These are phyloP conservation scores for Aspergillus heteromorphus DNA, from an alignment of 495 filamentous ascomycete species.

Conservation along the genomic window DNA sequence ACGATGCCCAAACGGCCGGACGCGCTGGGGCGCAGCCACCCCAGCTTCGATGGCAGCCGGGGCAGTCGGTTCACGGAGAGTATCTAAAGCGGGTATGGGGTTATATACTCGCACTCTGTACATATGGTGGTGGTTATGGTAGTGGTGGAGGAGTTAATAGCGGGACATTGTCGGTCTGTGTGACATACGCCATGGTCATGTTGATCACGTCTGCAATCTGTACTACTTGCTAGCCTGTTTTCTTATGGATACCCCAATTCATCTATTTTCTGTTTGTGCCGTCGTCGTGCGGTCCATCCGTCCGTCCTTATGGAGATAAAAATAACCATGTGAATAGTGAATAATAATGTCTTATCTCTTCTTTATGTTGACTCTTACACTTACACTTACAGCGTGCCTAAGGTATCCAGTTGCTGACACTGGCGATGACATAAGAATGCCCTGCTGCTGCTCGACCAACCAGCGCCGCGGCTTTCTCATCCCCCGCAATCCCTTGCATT, in stretches of 20 bases:
- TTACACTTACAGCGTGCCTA: no score
- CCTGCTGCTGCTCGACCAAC: no score
- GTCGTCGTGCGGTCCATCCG: background rate
- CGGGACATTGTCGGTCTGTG: background rate
- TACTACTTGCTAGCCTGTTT: slow-evolving; percentile 6
- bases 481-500: background rate
- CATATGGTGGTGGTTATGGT: background rate
- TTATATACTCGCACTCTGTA: slow-evolving; percentile 8
- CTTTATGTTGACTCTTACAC: background rate
- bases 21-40: slow-evolving; percentile 48
- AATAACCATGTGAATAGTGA: background rate
- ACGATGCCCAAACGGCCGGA: slow-evolving; percentile 30
- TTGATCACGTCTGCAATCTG: slow-evolving; percentile 2
- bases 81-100: slow-evolving; percentile 5
- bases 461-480: background rate
- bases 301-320: background rate
- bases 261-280: slow-evolving; percentile 1
- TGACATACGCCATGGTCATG: background rate
- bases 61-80: slow-evolving; percentile 53
- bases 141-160: background rate
- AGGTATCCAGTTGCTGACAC: no score
- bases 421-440: background rate
- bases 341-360: background rate
- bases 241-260: slow-evolving; percentile 16
- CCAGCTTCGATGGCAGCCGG: slow-evolving; percentile 50